These are phyloP conservation scores for Candida pseudocylindracea DNA, from an alignment of 1,139 yeast species.

Conservation along the genomic window DNA sequence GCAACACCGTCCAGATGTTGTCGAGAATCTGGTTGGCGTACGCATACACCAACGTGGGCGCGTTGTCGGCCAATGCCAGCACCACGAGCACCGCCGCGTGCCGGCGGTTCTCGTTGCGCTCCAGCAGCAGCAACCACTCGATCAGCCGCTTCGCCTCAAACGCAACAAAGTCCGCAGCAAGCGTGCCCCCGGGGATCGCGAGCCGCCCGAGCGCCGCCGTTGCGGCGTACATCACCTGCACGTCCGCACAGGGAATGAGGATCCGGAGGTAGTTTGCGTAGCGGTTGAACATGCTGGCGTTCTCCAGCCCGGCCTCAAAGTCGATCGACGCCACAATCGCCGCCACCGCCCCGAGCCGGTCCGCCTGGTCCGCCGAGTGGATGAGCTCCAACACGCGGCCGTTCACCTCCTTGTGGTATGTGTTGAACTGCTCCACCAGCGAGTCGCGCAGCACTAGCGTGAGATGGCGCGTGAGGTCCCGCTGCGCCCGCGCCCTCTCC, in stretches of 20 bases:
- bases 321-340: constrained; percentile 80
- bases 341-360: constrained; percentile 73
- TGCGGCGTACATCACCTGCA: constrained; percentile 70
- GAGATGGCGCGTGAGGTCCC: constrained; percentile 43
- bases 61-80: constrained; percentile 65
- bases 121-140: constrained; percentile 72
- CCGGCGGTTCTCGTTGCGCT: constrained; percentile 53
- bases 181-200: constrained; percentile 74
- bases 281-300: constrained; percentile 76
- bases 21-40: constrained; percentile 64
- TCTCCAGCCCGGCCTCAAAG: constrained; percentile 46
- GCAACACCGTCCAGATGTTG: constrained; percentile 69
- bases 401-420: constrained; percentile 72
- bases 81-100: constrained; percentile 83
- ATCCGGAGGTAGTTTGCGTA: constrained; percentile 73
- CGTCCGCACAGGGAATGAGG: constrained; percentile 62
- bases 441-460: constrained; percentile 53
- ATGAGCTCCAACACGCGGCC: constrained; percentile 72
- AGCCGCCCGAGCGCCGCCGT: constrained; percentile 71
- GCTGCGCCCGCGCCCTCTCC: constrained; percentile 36
- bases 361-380: constrained; percentile 48
- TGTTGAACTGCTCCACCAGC: constrained; percentile 56
- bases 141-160: constrained; percentile 76
- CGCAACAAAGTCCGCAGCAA: constrained; percentile 84
- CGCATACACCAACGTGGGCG: constrained; percentile 65